Evolutionary conservation across 805 yeast genomes (phyloP).

Genomic region (Starmerella bacillaris): DNA sequence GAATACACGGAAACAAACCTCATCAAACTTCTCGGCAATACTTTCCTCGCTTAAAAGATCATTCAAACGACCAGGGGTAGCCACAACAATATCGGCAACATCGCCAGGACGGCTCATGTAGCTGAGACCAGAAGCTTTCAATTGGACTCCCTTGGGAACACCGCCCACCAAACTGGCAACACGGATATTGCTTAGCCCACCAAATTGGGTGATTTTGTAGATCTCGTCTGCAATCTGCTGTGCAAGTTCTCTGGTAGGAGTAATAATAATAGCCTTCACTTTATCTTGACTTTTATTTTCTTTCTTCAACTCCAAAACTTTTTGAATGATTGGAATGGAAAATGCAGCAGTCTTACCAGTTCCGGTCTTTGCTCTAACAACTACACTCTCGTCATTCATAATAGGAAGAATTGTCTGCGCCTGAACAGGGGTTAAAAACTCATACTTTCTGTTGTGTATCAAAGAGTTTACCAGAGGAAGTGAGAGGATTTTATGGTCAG

Average conservation of each 20-base stretch:
- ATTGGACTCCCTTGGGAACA: slow-evolving; percentile 27
- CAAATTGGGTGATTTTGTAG: slow-evolving; percentile 27
- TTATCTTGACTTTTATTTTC: slow-evolving; percentile 21
- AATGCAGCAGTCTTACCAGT: slow-evolving; percentile 89
- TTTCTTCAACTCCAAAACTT: slow-evolving; percentile 26
- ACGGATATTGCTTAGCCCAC: slow-evolving; percentile 21
- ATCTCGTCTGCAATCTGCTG: slow-evolving; percentile 58
- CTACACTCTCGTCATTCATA: slow-evolving; percentile 52
- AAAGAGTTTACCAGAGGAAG: slow-evolving; percentile 22
- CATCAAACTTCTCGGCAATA: slow-evolving; percentile 30
- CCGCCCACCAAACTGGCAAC: slow-evolving; percentile 56
- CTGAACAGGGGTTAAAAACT: slow-evolving; percentile 23
- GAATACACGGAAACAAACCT: slow-evolving; percentile 47
- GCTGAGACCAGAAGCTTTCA: slow-evolving; percentile 18
- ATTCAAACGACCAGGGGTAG: slow-evolving; percentile 74
- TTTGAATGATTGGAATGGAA: slow-evolving; percentile 60
- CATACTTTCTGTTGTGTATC: slow-evolving; percentile 20
- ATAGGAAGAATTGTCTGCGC: slow-evolving; percentile 38
- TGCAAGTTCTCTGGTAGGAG: slow-evolving; percentile 87
- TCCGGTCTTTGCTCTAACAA: slow-evolving; percentile 85
- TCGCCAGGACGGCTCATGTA: slow-evolving; percentile 25
- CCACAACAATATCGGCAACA: slow-evolving; percentile 43
- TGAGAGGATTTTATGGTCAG: slow-evolving; percentile 17
- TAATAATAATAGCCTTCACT: slow-evolving; percentile 49
- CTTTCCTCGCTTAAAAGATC: slow-evolving; percentile 38